Percentiles rank a stretch among this genome's conserved stretches.
phyloP scores from a whole-genome alignment of 164 flowering plant species.

The Saururus chinensis region DNA sequence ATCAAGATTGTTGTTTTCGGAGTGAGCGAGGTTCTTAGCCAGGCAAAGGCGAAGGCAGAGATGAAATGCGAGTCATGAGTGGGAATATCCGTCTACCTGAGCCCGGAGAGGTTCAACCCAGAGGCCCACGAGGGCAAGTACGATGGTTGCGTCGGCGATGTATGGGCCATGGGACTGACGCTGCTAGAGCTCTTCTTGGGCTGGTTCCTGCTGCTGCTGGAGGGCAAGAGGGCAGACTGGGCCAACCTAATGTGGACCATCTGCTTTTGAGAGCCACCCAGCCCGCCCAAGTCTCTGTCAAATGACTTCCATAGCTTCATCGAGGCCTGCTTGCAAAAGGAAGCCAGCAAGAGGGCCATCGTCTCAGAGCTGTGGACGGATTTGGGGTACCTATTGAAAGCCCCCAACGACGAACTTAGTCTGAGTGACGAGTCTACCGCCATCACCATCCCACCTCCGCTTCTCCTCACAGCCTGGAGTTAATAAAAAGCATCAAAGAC shows the following conservation, averaged over 20 bases:
- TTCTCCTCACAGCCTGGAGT: too few relatives aligned
- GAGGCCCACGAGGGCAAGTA: too few relatives aligned
- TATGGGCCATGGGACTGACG: too few relatives aligned
- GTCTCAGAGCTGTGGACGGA: conserved; percentile 41
- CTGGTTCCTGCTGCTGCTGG: conserved; percentile 42
- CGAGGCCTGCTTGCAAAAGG: conserved; percentile 61
- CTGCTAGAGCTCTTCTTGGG: conserved; percentile 63
- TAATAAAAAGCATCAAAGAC: too few relatives aligned
- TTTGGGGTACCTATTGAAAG: too few relatives aligned
- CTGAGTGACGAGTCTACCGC: too few relatives aligned
- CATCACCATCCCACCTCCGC: too few relatives aligned
- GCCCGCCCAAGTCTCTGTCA: conserved; percentile 38
- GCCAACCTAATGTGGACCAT: conserved; percentile 70
- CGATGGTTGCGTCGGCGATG: too few relatives aligned
- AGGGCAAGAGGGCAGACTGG: conserved; percentile 65
- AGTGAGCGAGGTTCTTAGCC: too few relatives aligned
- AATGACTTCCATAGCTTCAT: conserved; percentile 43
- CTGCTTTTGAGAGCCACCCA: conserved; percentile 63
- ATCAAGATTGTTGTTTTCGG: too few relatives aligned
- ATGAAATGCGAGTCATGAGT: conserved; percentile 65
- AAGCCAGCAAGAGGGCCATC: conserved; percentile 42
- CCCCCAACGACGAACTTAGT: too few relatives aligned
- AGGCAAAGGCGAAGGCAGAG: conserved; percentile 39
- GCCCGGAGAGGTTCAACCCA: conserved; percentile 73
- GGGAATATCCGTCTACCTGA: conserved; percentile 76